These are phyloP conservation scores for Boletus sensibilis DNA, from an alignment of 768 basidiomycete species.

Conservation along the genomic window DNA sequence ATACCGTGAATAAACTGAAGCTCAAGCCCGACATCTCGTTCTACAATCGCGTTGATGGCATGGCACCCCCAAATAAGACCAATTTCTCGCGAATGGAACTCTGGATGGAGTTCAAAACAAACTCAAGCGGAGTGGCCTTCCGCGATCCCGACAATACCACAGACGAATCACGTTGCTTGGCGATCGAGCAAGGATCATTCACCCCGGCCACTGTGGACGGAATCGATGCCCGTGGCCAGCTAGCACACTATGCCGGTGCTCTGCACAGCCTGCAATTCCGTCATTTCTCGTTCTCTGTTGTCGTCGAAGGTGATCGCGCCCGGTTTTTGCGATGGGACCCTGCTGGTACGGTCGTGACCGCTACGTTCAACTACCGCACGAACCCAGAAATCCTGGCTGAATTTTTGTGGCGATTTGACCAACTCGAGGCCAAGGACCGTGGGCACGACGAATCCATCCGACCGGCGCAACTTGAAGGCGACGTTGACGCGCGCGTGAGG, in stretches of 20 bases:
- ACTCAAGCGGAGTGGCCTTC: too few relatives aligned
- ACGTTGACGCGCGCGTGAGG: neutral
- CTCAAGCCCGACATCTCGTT: conserved; percentile 1
- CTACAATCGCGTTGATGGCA: neutral
- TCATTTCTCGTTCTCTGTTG: conserved; percentile 30
- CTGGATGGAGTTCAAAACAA: too few relatives aligned
- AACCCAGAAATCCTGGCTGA: too few relatives aligned
- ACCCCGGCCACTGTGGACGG: neutral
- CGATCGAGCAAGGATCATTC: neutral
- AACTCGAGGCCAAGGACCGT: too few relatives aligned
- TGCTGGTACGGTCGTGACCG: neutral
- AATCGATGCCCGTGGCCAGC: conserved; percentile 14
- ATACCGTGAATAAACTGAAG: neutral
- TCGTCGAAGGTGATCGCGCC: conserved; percentile 25
- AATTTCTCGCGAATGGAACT: conserved; percentile 5
- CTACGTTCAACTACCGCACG: neutral
- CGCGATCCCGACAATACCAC: too few relatives aligned
- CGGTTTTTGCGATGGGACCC: conserved; percentile 39
- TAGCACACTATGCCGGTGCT: conserved; percentile 27
- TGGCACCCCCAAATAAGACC: neutral
- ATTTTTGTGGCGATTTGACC: too few relatives aligned
- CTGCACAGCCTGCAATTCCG: conserved; percentile 30
- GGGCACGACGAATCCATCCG: neutral
- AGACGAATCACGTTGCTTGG: neutral
- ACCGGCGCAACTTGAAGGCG: neutral